Conservation (phyloP, 768 basidiomycete species). For the Rhodocollybia butyracea region DNA sequence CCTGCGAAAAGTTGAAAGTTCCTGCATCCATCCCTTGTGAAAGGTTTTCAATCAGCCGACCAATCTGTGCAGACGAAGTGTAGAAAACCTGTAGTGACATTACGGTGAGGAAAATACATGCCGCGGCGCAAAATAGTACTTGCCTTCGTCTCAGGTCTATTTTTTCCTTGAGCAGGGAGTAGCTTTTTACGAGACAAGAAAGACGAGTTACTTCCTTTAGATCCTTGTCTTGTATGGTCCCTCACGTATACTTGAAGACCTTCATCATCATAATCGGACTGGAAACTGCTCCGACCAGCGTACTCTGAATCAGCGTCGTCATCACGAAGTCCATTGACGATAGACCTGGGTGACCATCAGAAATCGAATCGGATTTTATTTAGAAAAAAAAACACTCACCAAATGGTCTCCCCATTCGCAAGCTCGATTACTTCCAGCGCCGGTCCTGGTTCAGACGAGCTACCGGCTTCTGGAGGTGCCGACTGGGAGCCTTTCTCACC, state of each 20-base stretch:
- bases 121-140: slow-evolving; percentile 15
- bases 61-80: slow-evolving; percentile 75
- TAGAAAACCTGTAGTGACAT: slow-evolving; percentile 57
- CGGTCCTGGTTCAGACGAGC: slow-evolving; percentile 34
- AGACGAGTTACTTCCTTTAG: slow-evolving; percentile 66
- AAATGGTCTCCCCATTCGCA: slow-evolving; percentile 86
- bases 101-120: slow-evolving; percentile 15
- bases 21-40: slow-evolving; percentile 81
- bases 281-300: slow-evolving; percentile 65
- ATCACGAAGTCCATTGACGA: slow-evolving; percentile 81
- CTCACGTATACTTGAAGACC: slow-evolving; percentile 73
- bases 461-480: slow-evolving; percentile 21
- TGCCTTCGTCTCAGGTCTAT: slow-evolving; percentile 84
- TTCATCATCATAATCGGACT: slow-evolving; percentile 66
- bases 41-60: slow-evolving; percentile 78
- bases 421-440: slow-evolving; percentile 79
- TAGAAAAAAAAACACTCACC: slow-evolving; percentile 43
- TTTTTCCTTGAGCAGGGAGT: slow-evolving; percentile 46
- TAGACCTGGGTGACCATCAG: slow-evolving; percentile 49
- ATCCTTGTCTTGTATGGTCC: slow-evolving; percentile 65
- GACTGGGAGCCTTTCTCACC: slow-evolving; percentile 41
- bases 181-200: slow-evolving; percentile 59
- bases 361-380: slow-evolving; percentile 9
- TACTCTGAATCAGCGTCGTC: slow-evolving; percentile 70
- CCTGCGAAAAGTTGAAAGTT: slow-evolving; percentile 72